phyloP scores from a whole-genome alignment of 2,329 filamentous ascomycete genomes.

The Cercospora canescens region DNA sequence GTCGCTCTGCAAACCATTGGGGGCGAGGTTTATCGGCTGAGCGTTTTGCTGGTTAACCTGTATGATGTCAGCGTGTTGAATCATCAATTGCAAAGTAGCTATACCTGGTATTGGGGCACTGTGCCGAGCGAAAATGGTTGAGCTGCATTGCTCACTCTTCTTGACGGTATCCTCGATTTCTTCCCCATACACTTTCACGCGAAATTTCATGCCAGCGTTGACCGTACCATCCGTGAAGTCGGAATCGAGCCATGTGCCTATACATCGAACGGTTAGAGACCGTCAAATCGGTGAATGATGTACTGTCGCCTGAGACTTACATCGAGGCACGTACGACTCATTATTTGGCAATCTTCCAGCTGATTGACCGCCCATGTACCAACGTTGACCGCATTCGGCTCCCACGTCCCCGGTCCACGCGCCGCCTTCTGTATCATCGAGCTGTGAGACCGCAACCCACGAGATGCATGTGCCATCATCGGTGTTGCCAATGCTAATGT shows the following conservation, averaged over 20 bases:
- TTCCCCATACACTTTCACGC: neutral
- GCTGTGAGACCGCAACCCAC: neutral
- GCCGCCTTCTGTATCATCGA: neutral
- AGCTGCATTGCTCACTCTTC: neutral
- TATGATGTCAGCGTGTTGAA: neutral
- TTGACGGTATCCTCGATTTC: neutral
- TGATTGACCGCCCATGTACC: neutral
- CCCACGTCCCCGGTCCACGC: neutral
- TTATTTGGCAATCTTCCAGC: neutral
- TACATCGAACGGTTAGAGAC: neutral
- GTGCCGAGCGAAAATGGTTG: neutral
- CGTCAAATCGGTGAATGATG: no score
- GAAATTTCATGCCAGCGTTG: neutral
- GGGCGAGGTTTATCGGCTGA: neutral
- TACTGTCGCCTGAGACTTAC: no score
- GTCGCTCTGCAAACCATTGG: neutral
- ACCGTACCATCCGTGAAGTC: neutral
- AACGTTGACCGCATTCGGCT: neutral
- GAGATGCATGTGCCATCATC: constrained; percentile 2
- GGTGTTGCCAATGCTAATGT: neutral
- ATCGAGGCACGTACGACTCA: neutral
- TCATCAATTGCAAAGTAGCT: accelerated
- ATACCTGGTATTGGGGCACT: neutral
- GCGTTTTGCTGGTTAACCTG: neutral
- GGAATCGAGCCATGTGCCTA: neutral